Evolutionary conservation across 1,284 basidiomycete genomes (phyloP).

Genomic region (Tranzscheliella williamsii): DNA sequence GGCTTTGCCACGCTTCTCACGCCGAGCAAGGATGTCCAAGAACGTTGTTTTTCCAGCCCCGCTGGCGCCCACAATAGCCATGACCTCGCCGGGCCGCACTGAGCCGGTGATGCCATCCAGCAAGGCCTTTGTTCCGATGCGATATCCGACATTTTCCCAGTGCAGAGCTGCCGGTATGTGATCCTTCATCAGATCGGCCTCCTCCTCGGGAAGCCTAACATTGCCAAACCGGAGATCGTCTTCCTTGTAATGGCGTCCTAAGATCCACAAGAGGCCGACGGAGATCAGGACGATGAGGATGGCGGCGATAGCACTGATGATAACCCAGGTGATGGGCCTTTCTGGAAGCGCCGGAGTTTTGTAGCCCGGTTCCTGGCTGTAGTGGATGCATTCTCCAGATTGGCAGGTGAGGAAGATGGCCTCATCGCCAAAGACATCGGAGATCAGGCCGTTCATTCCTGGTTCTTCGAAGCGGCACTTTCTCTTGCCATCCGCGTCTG

Average conservation of each 20-base stretch:
- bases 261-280: slow-evolving; percentile 60
- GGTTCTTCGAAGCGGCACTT: slow-evolving; percentile 88
- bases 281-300: slow-evolving; percentile 67
- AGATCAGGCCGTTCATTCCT: slow-evolving; percentile 92
- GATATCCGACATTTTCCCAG: slow-evolving; percentile 81
- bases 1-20: slow-evolving; percentile 79
- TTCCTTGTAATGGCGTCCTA: slow-evolving; percentile 43
- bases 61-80: slow-evolving; percentile 92
- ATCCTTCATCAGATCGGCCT: slow-evolving; percentile 83
- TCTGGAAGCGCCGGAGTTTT: slow-evolving; percentile 22
- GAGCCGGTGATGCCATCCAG: slow-evolving; percentile 83
- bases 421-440: slow-evolving; percentile 86
- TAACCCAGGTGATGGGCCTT: slow-evolving; percentile 69
- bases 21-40: slow-evolving; percentile 90
- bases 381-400: slow-evolving; percentile 90
- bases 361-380: slow-evolving; percentile 83
- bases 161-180: slow-evolving; percentile 90
- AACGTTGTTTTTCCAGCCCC: slow-evolving; percentile 96
- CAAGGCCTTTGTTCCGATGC: slow-evolving; percentile 67
- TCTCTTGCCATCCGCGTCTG: slow-evolving; percentile 59
- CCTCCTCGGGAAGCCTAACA: slow-evolving; percentile 66
- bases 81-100: slow-evolving; percentile 86
- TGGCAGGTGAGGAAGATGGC: slow-evolving; percentile 85
- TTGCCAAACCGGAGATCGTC: slow-evolving; percentile 28
- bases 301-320: slow-evolving; percentile 78